phyloP scores from a whole-genome alignment of 345 rosid species.

The Physaria fendleri region DNA sequence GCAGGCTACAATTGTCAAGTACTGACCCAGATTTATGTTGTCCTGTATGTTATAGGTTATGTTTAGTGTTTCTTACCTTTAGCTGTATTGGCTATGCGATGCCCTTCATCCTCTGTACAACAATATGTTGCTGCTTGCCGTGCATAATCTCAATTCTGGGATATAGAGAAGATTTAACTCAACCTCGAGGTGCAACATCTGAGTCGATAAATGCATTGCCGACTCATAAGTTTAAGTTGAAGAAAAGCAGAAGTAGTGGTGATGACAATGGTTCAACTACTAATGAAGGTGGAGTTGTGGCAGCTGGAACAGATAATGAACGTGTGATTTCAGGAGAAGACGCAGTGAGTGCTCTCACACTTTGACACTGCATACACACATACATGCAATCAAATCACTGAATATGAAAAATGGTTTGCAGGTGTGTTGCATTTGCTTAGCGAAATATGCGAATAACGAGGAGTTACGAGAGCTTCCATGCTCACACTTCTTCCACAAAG shows the following conservation, averaged over 20 bases:
- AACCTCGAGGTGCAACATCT: slow-evolving; percentile 82
- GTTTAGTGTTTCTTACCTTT: slow-evolving; percentile 88
- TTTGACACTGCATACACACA: not conserved
- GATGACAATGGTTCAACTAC: slow-evolving; percentile 42
- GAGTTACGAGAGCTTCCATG: slow-evolving; percentile 93
- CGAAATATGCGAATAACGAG: slow-evolving; percentile 84
- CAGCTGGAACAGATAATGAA: slow-evolving; percentile 86
- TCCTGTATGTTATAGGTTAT: slow-evolving; percentile 55
- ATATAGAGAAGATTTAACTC: slow-evolving; percentile 79
- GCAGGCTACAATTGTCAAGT: not conserved
- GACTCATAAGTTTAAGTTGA: slow-evolving; percentile 80
- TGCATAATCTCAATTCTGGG: slow-evolving; percentile 92
- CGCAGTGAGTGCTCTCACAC: slow-evolving; percentile 48
- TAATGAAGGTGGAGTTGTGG: slow-evolving; percentile 80
- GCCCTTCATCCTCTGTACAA: slow-evolving; percentile 97
- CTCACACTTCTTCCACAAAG: slow-evolving; percentile 87
- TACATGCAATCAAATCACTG: not conserved
- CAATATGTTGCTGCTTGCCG: slow-evolving; percentile 95
- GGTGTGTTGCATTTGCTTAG: slow-evolving; percentile 97
- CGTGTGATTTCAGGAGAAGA: slow-evolving; percentile 84
- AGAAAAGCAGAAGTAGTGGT: slow-evolving; percentile 49
- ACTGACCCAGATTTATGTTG: slow-evolving; percentile 1
- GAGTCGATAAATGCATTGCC: slow-evolving; percentile 90
- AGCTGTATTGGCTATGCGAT: slow-evolving; percentile 98
- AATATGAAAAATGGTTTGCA: slow-evolving; percentile 20